A percentile compares a stretch with the other conserved stretches of the same genome.
Conservation (phyloP, 2,329 filamentous ascomycete genomes). For the Pyrenochaeta sp. region DNA sequence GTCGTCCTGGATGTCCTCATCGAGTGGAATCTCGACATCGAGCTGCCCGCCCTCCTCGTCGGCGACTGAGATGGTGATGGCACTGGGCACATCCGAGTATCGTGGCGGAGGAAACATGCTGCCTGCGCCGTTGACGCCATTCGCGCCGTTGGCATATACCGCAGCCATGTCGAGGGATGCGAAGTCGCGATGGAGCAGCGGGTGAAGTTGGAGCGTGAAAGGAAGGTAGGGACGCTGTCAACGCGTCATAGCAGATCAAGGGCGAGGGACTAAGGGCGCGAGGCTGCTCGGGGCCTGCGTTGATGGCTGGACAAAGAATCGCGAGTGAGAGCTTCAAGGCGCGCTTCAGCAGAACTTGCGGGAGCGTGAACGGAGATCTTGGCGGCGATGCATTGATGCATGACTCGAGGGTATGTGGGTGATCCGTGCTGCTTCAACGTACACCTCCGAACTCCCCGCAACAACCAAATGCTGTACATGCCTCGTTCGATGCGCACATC, state of each 20-base stretch:
- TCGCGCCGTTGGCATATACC: slow-evolving; percentile 56
- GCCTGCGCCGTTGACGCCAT: slow-evolving; percentile 60
- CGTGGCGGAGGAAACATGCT: slow-evolving; percentile 53
- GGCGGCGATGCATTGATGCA: slow-evolving; percentile 11
- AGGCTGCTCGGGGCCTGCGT: slow-evolving; percentile 24
- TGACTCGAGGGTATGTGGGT: background rate
- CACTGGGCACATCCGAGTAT: slow-evolving; percentile 69
- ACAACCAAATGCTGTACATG: slow-evolving; percentile 14
- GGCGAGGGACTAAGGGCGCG: slow-evolving; percentile 18
- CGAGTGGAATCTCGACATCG: slow-evolving; percentile 91
- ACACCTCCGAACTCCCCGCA: slow-evolving; percentile 43
- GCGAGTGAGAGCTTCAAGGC: slow-evolving; percentile 20
- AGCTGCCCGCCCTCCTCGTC: slow-evolving; percentile 68
- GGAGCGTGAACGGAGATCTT: slow-evolving; percentile 21
- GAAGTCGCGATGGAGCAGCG: slow-evolving; percentile 17
- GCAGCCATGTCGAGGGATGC: slow-evolving; percentile 57
- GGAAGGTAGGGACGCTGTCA: slow-evolving; percentile 14
- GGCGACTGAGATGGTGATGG: slow-evolving; percentile 71
- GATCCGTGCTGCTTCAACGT: slow-evolving; percentile 29
- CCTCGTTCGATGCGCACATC: slow-evolving; percentile 19
- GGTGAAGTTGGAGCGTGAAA: slow-evolving; percentile 3
- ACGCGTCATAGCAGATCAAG: slow-evolving; percentile 29
- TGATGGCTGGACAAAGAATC: slow-evolving; percentile 29
- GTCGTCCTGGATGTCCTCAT: slow-evolving; percentile 84
- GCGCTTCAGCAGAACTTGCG: slow-evolving; percentile 24